Evolutionary conservation across 1,284 basidiomycete genomes (phyloP).

Genomic region (Ceraceosorus guamensis): DNA sequence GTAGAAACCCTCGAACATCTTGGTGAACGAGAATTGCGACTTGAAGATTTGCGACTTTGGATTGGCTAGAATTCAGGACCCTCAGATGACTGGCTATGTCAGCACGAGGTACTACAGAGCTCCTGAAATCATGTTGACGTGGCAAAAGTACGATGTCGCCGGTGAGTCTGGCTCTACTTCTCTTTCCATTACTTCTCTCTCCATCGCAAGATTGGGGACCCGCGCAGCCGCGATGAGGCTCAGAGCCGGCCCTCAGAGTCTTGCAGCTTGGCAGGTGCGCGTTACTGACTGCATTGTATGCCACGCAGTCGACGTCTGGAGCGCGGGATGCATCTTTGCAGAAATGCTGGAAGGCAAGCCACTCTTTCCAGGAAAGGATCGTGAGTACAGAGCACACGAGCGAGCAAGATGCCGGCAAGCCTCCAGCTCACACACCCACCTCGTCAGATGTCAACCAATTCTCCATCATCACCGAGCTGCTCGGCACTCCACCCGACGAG

Average conservation of each 20-base stretch:
- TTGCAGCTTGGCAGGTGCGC: neutral
- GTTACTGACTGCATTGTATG: neutral
- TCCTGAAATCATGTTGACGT: conserved; percentile 99
- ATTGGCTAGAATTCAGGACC: conserved; percentile 83
- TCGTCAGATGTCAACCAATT: conserved; percentile 92
- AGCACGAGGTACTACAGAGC: conserved; percentile 98
- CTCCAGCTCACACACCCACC: no score
- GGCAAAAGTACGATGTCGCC: conserved; percentile 98
- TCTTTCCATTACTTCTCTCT: no score
- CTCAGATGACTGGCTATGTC: conserved; percentile 99
- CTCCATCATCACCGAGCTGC: conserved; percentile 96
- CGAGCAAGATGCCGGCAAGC: neutral
- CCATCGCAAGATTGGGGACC: neutral
- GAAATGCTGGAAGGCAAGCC: conserved; percentile 99
- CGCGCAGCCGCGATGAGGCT: neutral
- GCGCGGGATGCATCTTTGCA: conserved; percentile 97
- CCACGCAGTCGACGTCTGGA: conserved; percentile 82
- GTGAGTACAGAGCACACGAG: neutral
- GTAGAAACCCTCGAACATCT: conserved; percentile 97
- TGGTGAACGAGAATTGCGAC: conserved; percentile 99
- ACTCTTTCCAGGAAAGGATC: conserved; percentile 95
- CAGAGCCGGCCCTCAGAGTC: neutral
- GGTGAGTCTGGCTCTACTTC: conserved; percentile 14
- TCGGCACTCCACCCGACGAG: conserved; percentile 97
- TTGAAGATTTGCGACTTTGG: conserved; percentile 99